These are phyloP conservation scores for Fusarium nelsonii DNA, from an alignment of 2,329 filamentous ascomycete genomes.

Conservation along the genomic window DNA sequence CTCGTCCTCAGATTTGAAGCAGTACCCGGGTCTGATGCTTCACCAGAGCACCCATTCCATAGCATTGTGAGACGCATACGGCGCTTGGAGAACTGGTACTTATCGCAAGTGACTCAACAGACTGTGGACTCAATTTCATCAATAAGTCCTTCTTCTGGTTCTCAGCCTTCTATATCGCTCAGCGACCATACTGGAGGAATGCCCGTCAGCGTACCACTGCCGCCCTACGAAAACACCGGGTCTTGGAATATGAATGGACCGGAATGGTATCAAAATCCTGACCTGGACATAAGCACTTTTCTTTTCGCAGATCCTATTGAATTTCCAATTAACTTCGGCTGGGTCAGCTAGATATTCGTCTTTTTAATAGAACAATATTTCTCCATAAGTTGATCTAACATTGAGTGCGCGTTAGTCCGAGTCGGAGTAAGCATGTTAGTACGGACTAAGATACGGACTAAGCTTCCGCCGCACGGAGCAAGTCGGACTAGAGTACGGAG, in stretches of 20 bases:
- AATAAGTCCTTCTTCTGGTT: not conserved
- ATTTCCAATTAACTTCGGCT: conserved; percentile 9
- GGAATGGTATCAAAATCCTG: conserved; percentile 14
- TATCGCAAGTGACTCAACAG: not conserved
- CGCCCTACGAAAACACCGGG: not conserved
- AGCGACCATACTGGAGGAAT: not conserved
- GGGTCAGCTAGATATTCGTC: not conserved
- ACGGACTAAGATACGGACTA: conserved; percentile 31
- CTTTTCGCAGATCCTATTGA: conserved; percentile 38
- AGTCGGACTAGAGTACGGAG: not conserved
- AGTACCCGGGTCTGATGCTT: conserved; percentile 8
- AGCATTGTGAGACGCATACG: conserved; percentile 35
- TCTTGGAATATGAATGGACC: conserved; percentile 10
- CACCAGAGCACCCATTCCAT: conserved; percentile 41
- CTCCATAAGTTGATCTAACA: accelerated
- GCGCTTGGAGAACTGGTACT: conserved; percentile 40
- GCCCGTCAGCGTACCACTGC: not conserved
- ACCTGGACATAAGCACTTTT: conserved; percentile 29
- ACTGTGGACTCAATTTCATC: not conserved
- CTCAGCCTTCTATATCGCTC: not conserved
- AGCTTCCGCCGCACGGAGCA: not conserved
- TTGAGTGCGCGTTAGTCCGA: not conserved
- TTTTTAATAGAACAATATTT: not conserved
- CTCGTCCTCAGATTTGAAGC: conserved; percentile 46
- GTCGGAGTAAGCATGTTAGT: not conserved